Conservation (phyloP, 1,284 basidiomycete genomes). For the Leccinum huronense region DNA sequence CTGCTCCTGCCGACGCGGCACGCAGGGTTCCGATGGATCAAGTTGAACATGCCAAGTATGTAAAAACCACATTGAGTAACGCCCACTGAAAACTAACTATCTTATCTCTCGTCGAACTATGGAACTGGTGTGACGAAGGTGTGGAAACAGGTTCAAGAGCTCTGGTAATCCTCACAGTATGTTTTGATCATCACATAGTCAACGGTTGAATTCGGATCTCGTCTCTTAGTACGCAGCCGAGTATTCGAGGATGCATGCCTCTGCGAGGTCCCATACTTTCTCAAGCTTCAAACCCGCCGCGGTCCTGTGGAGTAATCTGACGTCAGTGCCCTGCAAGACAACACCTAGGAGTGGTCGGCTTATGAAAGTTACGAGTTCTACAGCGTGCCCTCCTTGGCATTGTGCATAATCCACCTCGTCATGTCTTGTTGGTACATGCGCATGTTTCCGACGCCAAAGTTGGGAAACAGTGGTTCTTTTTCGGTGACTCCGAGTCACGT, state of each 20-base stretch:
- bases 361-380: constrained; percentile 32
- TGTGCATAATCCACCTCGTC: constrained; percentile 33
- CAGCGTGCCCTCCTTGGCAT: constrained; percentile 36
- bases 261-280: constrained; percentile 36
- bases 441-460: constrained; percentile 36
- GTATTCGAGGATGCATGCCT: constrained; percentile 33
- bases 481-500: too few relatives aligned
- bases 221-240: constrained; percentile 21
- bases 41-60: constrained; percentile 64
- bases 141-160: constrained; percentile 44
- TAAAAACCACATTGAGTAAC: constrained; percentile 17
- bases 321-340: constrained; percentile 6
- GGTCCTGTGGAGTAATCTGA: constrained; percentile 8
- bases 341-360: constrained; percentile 9
- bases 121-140: constrained; percentile 62
- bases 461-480: constrained; percentile 34
- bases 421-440: constrained; percentile 34
- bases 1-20: constrained; percentile 15
- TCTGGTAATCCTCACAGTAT: constrained; percentile 25
- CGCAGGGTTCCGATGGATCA: constrained; percentile 56
- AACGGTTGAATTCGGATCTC: neutral
- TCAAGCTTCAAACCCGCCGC: constrained; percentile 30
- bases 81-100: constrained; percentile 2
- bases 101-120: constrained; percentile 40
- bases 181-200: constrained; percentile 15